Percentiles rank a stretch among this genome's conserved stretches.
These are phyloP conservation scores for Psidium guajava DNA, from an alignment of 345 rosid genomes.

Conservation along the genomic window DNA sequence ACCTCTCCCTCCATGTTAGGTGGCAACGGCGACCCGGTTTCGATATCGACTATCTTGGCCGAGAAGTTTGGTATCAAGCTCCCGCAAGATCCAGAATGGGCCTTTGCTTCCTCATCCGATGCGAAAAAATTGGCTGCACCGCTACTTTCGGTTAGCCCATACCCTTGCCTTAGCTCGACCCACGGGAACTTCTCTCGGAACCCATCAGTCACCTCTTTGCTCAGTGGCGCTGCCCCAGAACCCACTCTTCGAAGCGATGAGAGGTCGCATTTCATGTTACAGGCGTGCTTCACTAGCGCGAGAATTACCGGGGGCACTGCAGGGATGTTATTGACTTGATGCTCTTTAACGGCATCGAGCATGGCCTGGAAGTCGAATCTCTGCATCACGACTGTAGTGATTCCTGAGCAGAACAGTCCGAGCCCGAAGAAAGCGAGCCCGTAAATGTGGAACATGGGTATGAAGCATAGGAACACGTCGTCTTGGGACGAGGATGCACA, in stretches of 20 bases:
- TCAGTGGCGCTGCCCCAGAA: conserved; percentile 53
- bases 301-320: conserved; percentile 54
- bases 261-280: conserved; percentile 13
- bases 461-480: conserved; percentile 36
- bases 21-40: conserved; percentile 25
- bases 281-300: conserved; percentile 26
- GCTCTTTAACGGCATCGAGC: conserved; percentile 28
- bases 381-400: conserved; percentile 35
- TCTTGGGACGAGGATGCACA: conserved; percentile 18
- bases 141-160: conserved; percentile 49
- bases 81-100: conserved; percentile 34
- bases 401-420: conserved; percentile 31
- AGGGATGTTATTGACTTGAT: conserved; percentile 41
- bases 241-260: conserved; percentile 33
- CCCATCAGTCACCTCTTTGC: conserved; percentile 31
- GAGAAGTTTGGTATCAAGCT: conserved; percentile 21
- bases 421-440: conserved; percentile 53
- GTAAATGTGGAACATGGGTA: conserved; percentile 51
- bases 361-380: conserved; percentile 32
- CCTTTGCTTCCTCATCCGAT: conserved; percentile 15
- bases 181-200: conserved; percentile 41
- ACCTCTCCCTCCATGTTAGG: conserved; percentile 37
- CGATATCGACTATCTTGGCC: conserved; percentile 33
- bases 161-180: conserved; percentile 55
- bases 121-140: conserved; percentile 23